phyloP scores from a whole-genome alignment of 2,329 filamentous ascomycete species.

The Xylariaceae sp. region DNA sequence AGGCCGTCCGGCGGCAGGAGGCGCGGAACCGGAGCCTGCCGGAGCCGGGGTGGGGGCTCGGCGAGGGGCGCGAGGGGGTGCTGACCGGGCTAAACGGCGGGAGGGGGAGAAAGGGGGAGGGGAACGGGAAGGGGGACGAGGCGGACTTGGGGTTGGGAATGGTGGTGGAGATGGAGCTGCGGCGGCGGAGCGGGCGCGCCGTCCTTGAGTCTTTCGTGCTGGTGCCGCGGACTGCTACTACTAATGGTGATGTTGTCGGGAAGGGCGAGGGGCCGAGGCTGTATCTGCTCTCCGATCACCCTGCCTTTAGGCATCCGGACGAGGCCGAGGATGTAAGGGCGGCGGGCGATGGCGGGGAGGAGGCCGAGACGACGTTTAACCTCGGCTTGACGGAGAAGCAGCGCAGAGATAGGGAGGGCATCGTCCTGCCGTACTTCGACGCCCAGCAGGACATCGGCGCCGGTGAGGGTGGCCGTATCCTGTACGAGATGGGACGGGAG shows the following conservation, averaged over 20 bases:
- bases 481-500: conserved; percentile 96
- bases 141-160: conserved; percentile 48
- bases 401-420: conserved; percentile 79
- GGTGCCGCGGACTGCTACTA: conserved; percentile 41
- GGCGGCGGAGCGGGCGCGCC: conserved; percentile 78
- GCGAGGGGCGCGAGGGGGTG: conserved; percentile 77
- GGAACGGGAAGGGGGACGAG: conserved; percentile 20
- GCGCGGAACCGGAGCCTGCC: conserved; percentile 75
- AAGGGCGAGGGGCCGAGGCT: conserved; percentile 38
- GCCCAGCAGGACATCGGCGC: conserved; percentile 79
- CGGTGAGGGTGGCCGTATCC: conserved; percentile 86
- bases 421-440: conserved; percentile 95
- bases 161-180: conserved; percentile 83
- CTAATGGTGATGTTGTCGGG: conserved; percentile 18
- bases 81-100: conserved; percentile 64
- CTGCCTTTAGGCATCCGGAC: conserved; percentile 60
- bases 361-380: conserved; percentile 78
- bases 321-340: conserved; percentile 34
- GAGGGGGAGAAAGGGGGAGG: conserved; percentile 24
- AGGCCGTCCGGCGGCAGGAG: conserved; percentile 73
- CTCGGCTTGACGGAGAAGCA: conserved; percentile 90
- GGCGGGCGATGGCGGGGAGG: conserved; percentile 39
- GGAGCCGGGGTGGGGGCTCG: conserved; percentile 77
- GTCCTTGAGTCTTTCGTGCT: conserved; percentile 70
- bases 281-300: conserved; percentile 75